Conservation (phyloP, 1,139 yeast genomes). For the Yamadazyma triangularis region DNA sequence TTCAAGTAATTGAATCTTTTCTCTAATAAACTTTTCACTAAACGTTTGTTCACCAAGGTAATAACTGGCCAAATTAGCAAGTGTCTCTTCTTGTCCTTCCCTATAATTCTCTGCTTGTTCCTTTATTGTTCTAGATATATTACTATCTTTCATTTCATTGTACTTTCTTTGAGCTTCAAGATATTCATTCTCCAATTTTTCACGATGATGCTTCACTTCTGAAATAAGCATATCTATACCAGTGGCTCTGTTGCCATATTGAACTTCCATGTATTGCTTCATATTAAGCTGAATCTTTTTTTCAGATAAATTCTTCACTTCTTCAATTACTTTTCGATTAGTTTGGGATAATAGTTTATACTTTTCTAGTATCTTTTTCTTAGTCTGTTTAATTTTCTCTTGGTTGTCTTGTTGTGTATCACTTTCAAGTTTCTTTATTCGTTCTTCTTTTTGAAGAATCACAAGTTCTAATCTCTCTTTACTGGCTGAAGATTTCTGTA, state of each 20-base stretch:
- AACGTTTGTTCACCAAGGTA: slow-evolving; percentile 42
- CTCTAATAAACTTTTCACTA: slow-evolving; percentile 30
- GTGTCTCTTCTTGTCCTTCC: slow-evolving; percentile 36
- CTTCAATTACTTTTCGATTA: not conserved
- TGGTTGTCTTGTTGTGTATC: slow-evolving; percentile 5
- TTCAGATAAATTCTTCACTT: not conserved
- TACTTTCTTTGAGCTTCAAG: slow-evolving; percentile 37
- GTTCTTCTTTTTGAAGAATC: slow-evolving; percentile 8
- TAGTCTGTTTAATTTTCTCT: slow-evolving; percentile 4
- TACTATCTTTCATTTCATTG: slow-evolving; percentile 40
- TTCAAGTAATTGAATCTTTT: slow-evolving; percentile 29
- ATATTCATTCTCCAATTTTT: slow-evolving; percentile 26
- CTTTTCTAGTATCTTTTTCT: slow-evolving; percentile 3
- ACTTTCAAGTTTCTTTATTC: slow-evolving; percentile 4
- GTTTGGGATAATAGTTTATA: no score
- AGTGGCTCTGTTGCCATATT: slow-evolving; percentile 29
- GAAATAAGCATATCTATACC: slow-evolving; percentile 27
- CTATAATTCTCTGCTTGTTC: slow-evolving; percentile 35
- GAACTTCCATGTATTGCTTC: no score
- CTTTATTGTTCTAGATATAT: slow-evolving; percentile 39
- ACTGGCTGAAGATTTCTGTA: slow-evolving; percentile 7
- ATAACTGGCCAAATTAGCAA: slow-evolving; percentile 40
- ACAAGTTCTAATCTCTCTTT: slow-evolving; percentile 2
- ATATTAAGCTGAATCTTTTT: slow-evolving; percentile 14
- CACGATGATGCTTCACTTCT: slow-evolving; percentile 31